Conservation (phyloP, 2,329 filamentous ascomycete genomes). For the Hypoxylon sp. region DNA sequence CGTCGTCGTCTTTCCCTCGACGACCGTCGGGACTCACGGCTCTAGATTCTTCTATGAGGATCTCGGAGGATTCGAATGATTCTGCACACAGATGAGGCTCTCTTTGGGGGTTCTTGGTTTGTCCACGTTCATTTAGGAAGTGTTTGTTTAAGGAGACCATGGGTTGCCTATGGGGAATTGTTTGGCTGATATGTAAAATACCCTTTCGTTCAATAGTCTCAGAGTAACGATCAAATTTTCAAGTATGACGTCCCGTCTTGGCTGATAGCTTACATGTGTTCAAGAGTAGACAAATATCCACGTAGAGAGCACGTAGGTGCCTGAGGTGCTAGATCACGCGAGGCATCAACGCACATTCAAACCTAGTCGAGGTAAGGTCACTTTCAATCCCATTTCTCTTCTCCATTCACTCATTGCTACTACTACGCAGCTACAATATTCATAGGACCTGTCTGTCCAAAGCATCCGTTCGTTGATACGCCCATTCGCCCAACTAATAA, state of each 20-base stretch:
- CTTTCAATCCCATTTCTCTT: not conserved
- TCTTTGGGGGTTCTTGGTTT: not conserved
- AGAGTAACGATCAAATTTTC: no score
- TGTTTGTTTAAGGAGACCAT: not conserved
- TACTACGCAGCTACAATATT: conserved; percentile 2
- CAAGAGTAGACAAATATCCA: no score
- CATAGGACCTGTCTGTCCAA: conserved; percentile 11
- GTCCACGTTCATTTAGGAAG: not conserved
- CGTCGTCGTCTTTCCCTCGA: conserved; percentile 18
- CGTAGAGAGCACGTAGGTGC: no score
- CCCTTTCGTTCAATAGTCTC: not conserved
- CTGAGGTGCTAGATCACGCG: not conserved
- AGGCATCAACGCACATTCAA: not conserved
- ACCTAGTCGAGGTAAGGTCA: not conserved
- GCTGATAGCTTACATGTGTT: no score
- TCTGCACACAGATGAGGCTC: conserved; percentile 31
- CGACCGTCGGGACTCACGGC: conserved; percentile 10
- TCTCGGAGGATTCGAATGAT: conserved; percentile 38
- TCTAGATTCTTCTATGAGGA: conserved; percentile 8
- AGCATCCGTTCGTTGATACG: conserved; percentile 3
- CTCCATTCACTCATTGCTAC: conserved; percentile 1
- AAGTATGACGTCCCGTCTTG: no score
- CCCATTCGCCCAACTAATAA: conserved; percentile 1
- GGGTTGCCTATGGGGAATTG: not conserved
- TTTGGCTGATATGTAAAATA: not conserved